Percentiles rank a stretch among this genome's conserved stretches.
Conservation (phyloP, 257 asterid species). For the Nicotiana sylvestris region DNA sequence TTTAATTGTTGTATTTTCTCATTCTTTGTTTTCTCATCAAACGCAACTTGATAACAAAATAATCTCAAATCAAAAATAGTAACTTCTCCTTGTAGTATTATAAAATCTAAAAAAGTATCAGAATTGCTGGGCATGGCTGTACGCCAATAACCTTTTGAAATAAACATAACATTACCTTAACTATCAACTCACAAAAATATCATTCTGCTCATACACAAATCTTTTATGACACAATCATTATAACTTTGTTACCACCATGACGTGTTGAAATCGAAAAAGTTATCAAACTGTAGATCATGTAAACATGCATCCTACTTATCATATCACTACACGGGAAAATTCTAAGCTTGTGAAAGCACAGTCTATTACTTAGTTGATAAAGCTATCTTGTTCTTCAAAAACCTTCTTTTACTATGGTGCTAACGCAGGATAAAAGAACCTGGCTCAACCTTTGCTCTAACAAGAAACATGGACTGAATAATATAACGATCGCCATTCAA, state of each 20-base stretch:
- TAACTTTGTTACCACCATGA: not conserved
- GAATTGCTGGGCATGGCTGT: not conserved
- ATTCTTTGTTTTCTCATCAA: not conserved
- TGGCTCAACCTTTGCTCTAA: not conserved
- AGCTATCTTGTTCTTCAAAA: not conserved
- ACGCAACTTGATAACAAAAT: not conserved
- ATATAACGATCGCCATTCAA: not conserved
- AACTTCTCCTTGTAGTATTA: not conserved
- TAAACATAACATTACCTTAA: not conserved
- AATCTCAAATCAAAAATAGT: not conserved
- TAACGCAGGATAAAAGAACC: not conserved
- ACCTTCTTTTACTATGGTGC: not conserved
- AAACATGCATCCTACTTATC: not conserved
- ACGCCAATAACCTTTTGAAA: not conserved
- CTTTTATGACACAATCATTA: not conserved
- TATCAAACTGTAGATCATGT: not conserved
- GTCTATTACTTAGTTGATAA: not conserved
- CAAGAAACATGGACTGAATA: not conserved
- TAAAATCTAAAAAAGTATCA: not conserved
- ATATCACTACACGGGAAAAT: not conserved
- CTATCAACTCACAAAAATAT: not conserved
- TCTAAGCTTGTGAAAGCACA: not conserved
- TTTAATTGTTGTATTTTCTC: not conserved
- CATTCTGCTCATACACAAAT: not conserved
- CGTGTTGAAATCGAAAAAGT: not conserved